A percentile compares a stretch with the other conserved stretches of the same genome.
Evolutionary conservation across 371 early-diverging fungal genomes (phyloP).

Genomic region (Mortierella sp.): DNA sequence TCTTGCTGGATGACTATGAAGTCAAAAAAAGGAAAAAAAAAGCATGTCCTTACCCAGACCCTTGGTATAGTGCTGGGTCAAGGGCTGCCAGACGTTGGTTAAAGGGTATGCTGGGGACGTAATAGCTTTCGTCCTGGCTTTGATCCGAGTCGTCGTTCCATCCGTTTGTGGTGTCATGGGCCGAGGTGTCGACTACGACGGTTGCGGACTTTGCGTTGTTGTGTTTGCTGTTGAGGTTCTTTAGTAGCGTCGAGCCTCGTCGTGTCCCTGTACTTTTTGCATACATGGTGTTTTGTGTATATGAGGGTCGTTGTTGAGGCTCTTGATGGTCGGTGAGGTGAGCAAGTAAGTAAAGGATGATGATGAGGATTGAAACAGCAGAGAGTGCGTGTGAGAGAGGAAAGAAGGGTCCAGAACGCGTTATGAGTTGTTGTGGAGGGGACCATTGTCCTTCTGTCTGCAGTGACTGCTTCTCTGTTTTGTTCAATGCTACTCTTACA

Average conservation of each 20-base stretch:
- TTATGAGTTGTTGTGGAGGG: not conserved
- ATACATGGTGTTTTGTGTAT: not conserved
- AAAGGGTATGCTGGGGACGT: constrained; percentile 45
- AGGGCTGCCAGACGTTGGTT: constrained; percentile 27
- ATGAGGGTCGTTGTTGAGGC: not conserved
- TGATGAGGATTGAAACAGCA: not conserved
- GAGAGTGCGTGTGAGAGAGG: not conserved
- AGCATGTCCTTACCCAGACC: constrained; percentile 35
- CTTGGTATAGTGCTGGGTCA: constrained; percentile 47
- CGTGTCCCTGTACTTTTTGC: constrained; percentile 7
- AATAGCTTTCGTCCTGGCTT: constrained; percentile 46
- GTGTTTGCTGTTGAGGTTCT: not conserved
- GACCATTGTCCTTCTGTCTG: not conserved
- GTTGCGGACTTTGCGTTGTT: not conserved
- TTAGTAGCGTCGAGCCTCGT: constrained; percentile 1
- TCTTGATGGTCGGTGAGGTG: too few species aligned
- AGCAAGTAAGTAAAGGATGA: not conserved
- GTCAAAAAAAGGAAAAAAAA: not conserved
- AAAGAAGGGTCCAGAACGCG: not conserved
- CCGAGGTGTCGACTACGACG: not conserved
- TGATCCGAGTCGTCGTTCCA: constrained; percentile 41
- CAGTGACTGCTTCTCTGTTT: not conserved
- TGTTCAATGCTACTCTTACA: not conserved
- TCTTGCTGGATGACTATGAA: not conserved
- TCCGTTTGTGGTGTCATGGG: not conserved